Percentiles rank a stretch among this genome's conserved stretches.
These are phyloP conservation scores for Insectozyma bohioensis DNA, from an alignment of 1,139 yeast species.

Conservation along the genomic window DNA sequence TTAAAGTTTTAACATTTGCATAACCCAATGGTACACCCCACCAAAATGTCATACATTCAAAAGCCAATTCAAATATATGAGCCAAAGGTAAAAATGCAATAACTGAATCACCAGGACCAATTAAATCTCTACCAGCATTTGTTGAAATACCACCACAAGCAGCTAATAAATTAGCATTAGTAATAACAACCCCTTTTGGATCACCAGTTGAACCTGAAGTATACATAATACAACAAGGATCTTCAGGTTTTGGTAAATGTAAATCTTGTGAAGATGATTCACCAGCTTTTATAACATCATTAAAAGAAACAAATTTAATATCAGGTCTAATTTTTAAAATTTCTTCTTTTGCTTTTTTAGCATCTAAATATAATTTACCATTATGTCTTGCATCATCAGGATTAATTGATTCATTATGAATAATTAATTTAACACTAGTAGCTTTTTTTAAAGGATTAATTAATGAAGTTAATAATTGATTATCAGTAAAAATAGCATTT, in stretches of 20 bases:
- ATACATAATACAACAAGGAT: constrained; percentile 90
- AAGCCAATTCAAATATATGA: constrained; percentile 89
- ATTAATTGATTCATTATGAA: constrained; percentile 66
- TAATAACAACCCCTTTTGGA: constrained; percentile 94
- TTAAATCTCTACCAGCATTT: constrained; percentile 54
- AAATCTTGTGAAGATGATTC: constrained; percentile 38
- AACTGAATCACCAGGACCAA: constrained; percentile 61
- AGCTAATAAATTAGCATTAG: constrained; percentile 74
- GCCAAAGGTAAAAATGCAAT: constrained; percentile 94
- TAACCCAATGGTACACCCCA: constrained; percentile 94
- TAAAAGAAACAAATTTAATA: constrained; percentile 60
- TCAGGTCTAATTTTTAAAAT: constrained; percentile 74
- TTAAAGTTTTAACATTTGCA: constrained; percentile 88
- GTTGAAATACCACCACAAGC: constrained; percentile 82
- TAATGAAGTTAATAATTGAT: constrained; percentile 63
- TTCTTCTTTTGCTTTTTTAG: constrained; percentile 56
- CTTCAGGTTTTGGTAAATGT: constrained; percentile 65
- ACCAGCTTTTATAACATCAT: constrained; percentile 71
- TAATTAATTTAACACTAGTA: constrained; percentile 59
- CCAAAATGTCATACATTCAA: constrained; percentile 74
- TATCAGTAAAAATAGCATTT: constrained; percentile 79
- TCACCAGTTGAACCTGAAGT: constrained; percentile 98
- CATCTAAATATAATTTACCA: constrained; percentile 57
- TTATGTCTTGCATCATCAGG: constrained; percentile 61
- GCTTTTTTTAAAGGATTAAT: constrained; percentile 73